These are phyloP conservation scores for Amphichorda felina DNA, from an alignment of 2,329 filamentous ascomycete genomes.

Conservation along the genomic window DNA sequence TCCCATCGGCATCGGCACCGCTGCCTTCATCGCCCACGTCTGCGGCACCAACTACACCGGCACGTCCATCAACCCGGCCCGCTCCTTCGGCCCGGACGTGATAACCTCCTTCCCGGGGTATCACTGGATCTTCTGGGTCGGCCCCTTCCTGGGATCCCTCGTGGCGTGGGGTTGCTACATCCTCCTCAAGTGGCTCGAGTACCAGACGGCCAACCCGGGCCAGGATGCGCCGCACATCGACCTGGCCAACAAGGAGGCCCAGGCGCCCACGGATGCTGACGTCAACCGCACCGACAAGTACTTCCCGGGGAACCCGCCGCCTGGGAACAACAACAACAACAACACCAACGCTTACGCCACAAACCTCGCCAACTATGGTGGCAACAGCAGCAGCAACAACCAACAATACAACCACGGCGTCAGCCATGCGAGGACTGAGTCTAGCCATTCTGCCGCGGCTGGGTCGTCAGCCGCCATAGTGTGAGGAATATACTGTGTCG, in stretches of 20 bases:
- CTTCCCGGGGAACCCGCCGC: background rate
- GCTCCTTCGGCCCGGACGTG: constrained; percentile 33
- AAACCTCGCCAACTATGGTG: no score
- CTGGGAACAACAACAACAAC: no score
- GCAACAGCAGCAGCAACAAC: no score
- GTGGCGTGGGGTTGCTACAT: constrained; percentile 33
- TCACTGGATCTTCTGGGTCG: constrained; percentile 40
- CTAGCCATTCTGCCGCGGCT: no score
- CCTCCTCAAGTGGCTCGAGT: constrained; percentile 32
- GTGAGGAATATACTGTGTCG: no score
- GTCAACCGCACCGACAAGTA: background rate
- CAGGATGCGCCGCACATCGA: constrained; percentile 16
- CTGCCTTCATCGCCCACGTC: constrained; percentile 46
- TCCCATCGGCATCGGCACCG: constrained; percentile 55
- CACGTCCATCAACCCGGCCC: constrained; percentile 29
- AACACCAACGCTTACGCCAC: no score
- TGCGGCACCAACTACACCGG: constrained; percentile 25
- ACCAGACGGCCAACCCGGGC: constrained; percentile 30
- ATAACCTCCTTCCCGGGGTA: constrained; percentile 24
- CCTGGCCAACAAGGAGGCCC: background rate
- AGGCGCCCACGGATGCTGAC: background rate
- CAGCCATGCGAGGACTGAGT: no score
- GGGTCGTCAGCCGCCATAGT: no score
- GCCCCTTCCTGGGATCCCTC: constrained; percentile 31
- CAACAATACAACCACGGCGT: no score